Conservation (phyloP, 75 land plant species). For the Pinus tabuliformis region DNA sequence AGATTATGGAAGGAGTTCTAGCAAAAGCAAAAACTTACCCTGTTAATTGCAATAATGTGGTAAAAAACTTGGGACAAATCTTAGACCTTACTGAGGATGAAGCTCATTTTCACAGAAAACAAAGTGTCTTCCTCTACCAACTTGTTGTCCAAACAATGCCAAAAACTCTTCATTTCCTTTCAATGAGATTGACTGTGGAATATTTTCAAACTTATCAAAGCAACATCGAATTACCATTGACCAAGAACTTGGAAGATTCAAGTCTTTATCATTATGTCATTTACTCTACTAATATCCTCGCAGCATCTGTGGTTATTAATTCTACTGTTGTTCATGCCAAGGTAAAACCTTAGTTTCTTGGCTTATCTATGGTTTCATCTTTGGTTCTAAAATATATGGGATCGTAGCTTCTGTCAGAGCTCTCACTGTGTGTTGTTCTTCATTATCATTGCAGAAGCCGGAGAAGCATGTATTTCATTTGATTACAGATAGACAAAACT, state of each 20-base stretch:
- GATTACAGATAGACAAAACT: slow-evolving; percentile 62
- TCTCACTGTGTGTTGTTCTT: not conserved
- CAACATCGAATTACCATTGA: not conserved
- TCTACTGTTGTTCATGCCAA: slow-evolving; percentile 56
- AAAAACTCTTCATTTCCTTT: slow-evolving; percentile 82
- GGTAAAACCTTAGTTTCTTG: slow-evolving; percentile 27
- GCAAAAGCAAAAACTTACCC: slow-evolving; percentile 47
- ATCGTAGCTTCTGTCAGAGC: not conserved
- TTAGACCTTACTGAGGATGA: slow-evolving; percentile 83
- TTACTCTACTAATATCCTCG: slow-evolving; percentile 65
- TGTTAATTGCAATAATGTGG: slow-evolving; percentile 65
- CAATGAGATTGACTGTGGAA: slow-evolving; percentile 85
- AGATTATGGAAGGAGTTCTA: slow-evolving; percentile 60
- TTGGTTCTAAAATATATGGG: not conserved
- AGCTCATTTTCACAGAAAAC: slow-evolving; percentile 78
- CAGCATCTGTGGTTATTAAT: slow-evolving; percentile 69
- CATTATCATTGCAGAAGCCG: slow-evolving; percentile 47
- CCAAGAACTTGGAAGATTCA: slow-evolving; percentile 27
- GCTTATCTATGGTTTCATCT: not conserved
- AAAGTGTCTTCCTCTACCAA: slow-evolving; percentile 84
- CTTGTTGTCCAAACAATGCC: slow-evolving; percentile 88
- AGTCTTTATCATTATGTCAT: slow-evolving; percentile 50
- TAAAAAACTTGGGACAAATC: slow-evolving; percentile 81
- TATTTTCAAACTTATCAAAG: slow-evolving; percentile 36
- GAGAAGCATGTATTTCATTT: slow-evolving; percentile 65